Evolutionary conservation across 1,284 basidiomycete genomes (phyloP), one percentile per base, ranked within the genome.

Genomic region (Leccinum holopus): DNA sequence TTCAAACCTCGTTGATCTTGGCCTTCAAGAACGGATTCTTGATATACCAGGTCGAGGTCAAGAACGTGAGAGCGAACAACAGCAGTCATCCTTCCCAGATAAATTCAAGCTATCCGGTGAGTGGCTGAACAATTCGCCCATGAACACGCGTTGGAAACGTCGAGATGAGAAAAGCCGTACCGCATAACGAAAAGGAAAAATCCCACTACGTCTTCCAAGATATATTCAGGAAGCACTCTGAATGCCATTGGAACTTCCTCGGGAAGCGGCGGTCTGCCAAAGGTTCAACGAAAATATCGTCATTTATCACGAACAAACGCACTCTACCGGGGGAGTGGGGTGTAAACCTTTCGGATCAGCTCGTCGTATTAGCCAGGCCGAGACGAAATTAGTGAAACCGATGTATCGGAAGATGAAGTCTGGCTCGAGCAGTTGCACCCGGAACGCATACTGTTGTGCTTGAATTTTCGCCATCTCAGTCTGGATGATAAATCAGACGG

Each of bases 11-110:
- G 66, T 98, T 94, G 53, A 99, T 89, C 78, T 99, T 98, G n/a
- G 95, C 89, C 77, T 98, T 98, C 68, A 99, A 77, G 82, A 97
- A 98, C 0, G 97, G 97, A 68, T 99, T 99, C 80, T 97, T 98
- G 80, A 99, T 95, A 75, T 97, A 98, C 86, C 92, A 94, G 0
- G 93, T 94, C 6, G 95, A 97, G 7, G 92, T 90, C 61, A 99
- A 80, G 84, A 98, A 98, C 0, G 93, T 95, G 67, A 98, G 82
- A 44, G 89, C 86, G 77, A 98, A 99, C 0, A 88, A 86, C 66
- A 98, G 81, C n/a, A 99, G 69, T 96, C 95, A 32, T 88, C 87
- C 78, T 94, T 91, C 61, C 94, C 93, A 0, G 91, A 82, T 54
- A 92, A 76, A 64, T 93, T 90, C 39, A 98, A 84, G 60, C 90